Evolutionary conservation across 805 yeast species (phyloP).

Genomic region (Candida ortonii): DNA sequence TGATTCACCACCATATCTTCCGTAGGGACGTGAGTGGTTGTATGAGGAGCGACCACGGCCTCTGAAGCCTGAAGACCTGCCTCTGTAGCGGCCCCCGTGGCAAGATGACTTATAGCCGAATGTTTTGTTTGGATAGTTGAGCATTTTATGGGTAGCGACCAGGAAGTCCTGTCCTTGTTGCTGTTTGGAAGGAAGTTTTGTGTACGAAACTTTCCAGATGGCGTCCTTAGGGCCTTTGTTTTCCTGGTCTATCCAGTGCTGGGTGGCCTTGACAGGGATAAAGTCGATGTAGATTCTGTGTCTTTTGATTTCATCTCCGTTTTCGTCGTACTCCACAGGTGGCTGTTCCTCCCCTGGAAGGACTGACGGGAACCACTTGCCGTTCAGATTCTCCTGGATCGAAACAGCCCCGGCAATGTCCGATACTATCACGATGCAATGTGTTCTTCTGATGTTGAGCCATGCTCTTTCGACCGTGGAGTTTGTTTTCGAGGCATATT

Average conservation of each 20-base stretch:
- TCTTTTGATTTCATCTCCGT: slow-evolving; percentile 20
- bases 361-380: slow-evolving; percentile 33
- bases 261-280: slow-evolving; percentile 44
- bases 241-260: slow-evolving; percentile 47
- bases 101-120: slow-evolving; percentile 34
- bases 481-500: slow-evolving; percentile 26
- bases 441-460: slow-evolving; percentile 41
- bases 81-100: slow-evolving; percentile 11
- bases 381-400: slow-evolving; percentile 36
- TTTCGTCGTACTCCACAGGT: slow-evolving; percentile 24
- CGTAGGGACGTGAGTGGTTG: slow-evolving; percentile 8
- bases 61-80: slow-evolving; percentile 14
- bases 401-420: slow-evolving; percentile 40
- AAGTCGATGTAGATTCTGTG: slow-evolving; percentile 39
- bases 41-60: slow-evolving; percentile 6
- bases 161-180: slow-evolving; percentile 26
- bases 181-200: slow-evolving; percentile 32
- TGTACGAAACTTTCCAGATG: slow-evolving; percentile 42
- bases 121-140: slow-evolving; percentile 32
- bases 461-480: slow-evolving; percentile 42
- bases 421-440: slow-evolving; percentile 40
- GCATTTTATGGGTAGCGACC: slow-evolving; percentile 33
- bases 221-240: slow-evolving; percentile 43
- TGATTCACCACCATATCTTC: slow-evolving; percentile 4
- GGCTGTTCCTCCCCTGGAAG: slow-evolving; percentile 11